phyloP scores from a whole-genome alignment of 768 basidiomycete species.

The Trichaptum fuscoviolaceum region DNA sequence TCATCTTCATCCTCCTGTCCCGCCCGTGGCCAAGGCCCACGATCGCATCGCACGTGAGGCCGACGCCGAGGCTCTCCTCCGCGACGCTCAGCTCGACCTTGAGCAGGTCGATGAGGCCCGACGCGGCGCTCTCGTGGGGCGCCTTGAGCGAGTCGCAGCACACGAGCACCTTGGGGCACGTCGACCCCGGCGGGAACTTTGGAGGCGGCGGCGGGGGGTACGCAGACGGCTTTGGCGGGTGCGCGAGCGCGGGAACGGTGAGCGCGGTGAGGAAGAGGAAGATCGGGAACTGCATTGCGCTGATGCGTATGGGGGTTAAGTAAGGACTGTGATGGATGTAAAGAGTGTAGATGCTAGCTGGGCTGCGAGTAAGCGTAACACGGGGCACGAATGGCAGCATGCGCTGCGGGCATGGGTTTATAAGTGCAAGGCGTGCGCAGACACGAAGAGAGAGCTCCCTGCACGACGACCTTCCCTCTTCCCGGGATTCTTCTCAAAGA shows the following conservation, averaged over 20 bases:
- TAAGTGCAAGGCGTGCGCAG: neutral
- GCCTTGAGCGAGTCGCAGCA: neutral
- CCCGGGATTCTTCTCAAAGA: neutral
- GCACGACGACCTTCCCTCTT: neutral
- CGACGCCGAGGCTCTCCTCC: neutral
- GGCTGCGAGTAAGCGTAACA: neutral
- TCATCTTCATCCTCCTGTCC: neutral
- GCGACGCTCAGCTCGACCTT: neutral
- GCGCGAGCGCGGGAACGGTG: neutral
- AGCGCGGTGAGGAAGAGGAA: neutral
- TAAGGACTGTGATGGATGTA: neutral
- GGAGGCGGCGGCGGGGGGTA: neutral
- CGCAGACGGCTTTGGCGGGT: neutral
- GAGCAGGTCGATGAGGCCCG: neutral
- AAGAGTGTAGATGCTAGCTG: neutral
- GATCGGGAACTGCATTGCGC: neutral
- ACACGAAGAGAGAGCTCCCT: neutral
- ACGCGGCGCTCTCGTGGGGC: neutral
- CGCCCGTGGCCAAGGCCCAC: neutral
- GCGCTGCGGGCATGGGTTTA: neutral
- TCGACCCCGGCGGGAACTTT: neutral
- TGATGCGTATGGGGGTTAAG: neutral
- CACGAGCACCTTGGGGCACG: neutral
- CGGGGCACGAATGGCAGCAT: neutral
- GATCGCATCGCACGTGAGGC: neutral